Base-by-base conservation (phyloP, 345 rosid species). In the Orychophragmus violaceus region DNA sequence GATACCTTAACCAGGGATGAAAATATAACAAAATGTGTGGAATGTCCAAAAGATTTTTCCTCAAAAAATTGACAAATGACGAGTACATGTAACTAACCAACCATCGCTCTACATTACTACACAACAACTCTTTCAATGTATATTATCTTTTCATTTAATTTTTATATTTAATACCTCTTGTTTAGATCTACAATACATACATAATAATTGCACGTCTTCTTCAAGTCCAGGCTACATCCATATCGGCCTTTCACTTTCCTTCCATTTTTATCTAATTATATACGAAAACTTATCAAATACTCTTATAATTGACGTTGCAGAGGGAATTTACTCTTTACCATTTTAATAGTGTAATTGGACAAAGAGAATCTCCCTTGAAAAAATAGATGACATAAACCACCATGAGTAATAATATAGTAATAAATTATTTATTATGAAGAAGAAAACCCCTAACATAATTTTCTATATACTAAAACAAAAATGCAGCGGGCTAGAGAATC, bases 101-200 rank as follows among this genome's bases (percentile, higher is more conserved):
- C 37, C 65, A 71, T 71, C 76, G 64, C 76, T 71, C 70, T 46
- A 36, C 64, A 56, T 71, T 18, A 71, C 56, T 56, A 71, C 59
- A 56, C 76, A 71, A 46, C 76, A n/a, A 71, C 76, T 64, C 52
- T 57, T 56, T 35, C 51, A 45, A 25, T 71, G 32, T 62, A 22
- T 61, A 32, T 62, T 61, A 32, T 62, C 27, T 14, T 10, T 6
- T 28, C 0, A 6, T 68, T 48, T 46, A 45, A 19, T 48, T 49
- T 12, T 49, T n/a, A 5, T 23, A 2, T 48, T 48, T 48, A 48
- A 48, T 22, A 48, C 16, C 24, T n/a, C 13, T 48, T 25, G 32
- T 11, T 23, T 23, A 57, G 36, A 17, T 56, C 35, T 7, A 32
- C 48, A n/a, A n/a, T 42, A 22, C 33, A 23, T 24, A 24, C 33